Base-by-base conservation (phyloP, 257 asterid species). In the Salvia splendens region DNA sequence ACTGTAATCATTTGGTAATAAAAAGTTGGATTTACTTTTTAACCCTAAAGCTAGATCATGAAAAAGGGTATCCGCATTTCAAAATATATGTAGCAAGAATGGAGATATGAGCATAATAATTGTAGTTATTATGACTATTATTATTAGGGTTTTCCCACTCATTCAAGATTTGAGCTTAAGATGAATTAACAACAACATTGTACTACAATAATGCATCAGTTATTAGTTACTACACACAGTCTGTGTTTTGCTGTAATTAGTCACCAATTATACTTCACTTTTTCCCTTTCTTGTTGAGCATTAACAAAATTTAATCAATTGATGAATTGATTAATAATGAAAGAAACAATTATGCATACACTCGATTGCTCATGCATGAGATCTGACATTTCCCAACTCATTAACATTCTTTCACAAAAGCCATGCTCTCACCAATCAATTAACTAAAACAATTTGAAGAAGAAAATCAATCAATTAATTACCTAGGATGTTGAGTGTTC, bases 401-500 rank as follows among this genome's bases (percentile, higher is more conserved):
- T 24, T 1, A 53, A 51, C 3, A 48, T 48, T 48, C 7, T n/a
- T 48, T 48, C 24, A 6, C 17, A 12, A 6, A 30, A 30, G 11
- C 32, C 38, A 30, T 33, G 45, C 3, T 7, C 0, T 40, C 11
- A 40, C 10, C 8, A 5, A n/a, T 56, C 11, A 48, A 14, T 49
- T 5, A 49, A 17, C 7, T 32, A 33, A n/a, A 58, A 0, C 8
- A 54, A 55, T 52, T 8, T 20, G 51, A 14, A 24, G 57, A 56
- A 42, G 6, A 5, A 8, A 48, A 20, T 5, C 9, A 28, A 54
- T 47, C 15, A 8, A 5, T 59, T 3, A 51, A 24, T 51, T 70
- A 92, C 98, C 98, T 89, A 38, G 98, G 98, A 80, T 89, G 97
- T 72, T 87, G 93, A 57, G 98, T 89, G 83, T 92, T 86, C 84